Percentiles rank a stretch among this genome's conserved stretches.
Evolutionary conservation across 768 basidiomycete species (phyloP).

Genomic region (Macrocybe gigantea): DNA sequence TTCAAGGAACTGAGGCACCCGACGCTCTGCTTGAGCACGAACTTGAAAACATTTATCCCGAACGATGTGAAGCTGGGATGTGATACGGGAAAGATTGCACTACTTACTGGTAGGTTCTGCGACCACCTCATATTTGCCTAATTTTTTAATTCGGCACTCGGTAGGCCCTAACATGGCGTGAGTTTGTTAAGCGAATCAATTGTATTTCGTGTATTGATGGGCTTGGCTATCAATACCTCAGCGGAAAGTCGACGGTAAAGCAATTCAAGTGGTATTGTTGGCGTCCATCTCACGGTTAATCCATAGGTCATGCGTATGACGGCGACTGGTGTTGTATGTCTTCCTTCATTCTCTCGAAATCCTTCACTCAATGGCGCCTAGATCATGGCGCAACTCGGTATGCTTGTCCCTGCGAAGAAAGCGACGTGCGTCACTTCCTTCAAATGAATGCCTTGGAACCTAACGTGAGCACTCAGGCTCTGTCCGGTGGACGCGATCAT

Average conservation of each 20-base stretch:
- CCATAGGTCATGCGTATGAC: constrained; percentile 88
- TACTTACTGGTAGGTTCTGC: constrained; percentile 72
- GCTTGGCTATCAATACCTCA: constrained; percentile 18
- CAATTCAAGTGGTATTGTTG: no score
- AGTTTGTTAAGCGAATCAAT: constrained; percentile 16
- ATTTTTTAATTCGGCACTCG: not conserved
- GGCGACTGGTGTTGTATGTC: constrained; percentile 77
- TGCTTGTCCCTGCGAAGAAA: constrained; percentile 83
- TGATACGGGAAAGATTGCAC: constrained; percentile 63
- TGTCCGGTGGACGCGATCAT: constrained; percentile 89
- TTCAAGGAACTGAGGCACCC: constrained; percentile 92
- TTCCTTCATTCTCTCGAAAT: not conserved
- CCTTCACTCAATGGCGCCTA: constrained; percentile 16
- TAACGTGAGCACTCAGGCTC: constrained; percentile 37
- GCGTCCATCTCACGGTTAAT: constrained; percentile 1
- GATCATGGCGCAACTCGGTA: constrained; percentile 95
- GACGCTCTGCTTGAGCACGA: constrained; percentile 62
- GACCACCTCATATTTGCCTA: constrained; percentile 1
- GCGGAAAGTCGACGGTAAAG: constrained; percentile 70
- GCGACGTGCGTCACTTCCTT: constrained; percentile 50
- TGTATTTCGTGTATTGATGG: no score
- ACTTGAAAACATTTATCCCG: constrained; percentile 77
- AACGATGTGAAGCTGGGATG: constrained; percentile 88
- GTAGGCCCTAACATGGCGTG: constrained; percentile 87
- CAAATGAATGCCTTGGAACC: not conserved